phyloP scores from a whole-genome alignment of 2,329 filamentous ascomycete species.

The Exophiala spinifera region DNA sequence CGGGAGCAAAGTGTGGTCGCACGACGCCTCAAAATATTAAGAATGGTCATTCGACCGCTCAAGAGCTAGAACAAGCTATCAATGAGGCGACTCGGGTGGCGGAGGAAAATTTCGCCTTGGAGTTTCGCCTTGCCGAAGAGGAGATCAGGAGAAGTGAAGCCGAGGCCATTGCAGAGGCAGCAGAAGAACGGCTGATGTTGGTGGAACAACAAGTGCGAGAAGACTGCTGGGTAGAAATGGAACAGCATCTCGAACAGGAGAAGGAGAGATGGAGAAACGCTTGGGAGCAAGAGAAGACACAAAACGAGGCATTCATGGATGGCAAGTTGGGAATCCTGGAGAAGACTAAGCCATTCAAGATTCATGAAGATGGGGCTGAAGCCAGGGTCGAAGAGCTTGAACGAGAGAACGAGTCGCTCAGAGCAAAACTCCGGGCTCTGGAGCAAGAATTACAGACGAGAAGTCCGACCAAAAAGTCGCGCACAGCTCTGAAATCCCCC shows the following conservation, averaged over 20 bases:
- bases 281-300: slow-evolving; percentile 64
- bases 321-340: slow-evolving; percentile 75
- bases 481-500: slow-evolving; percentile 18
- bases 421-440: slow-evolving; percentile 61
- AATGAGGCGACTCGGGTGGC: slow-evolving; percentile 76
- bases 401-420: slow-evolving; percentile 67
- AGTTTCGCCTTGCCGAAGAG: slow-evolving; percentile 67
- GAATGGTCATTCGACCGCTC: slow-evolving; percentile 49
- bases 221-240: slow-evolving; percentile 84
- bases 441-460: slow-evolving; percentile 63
- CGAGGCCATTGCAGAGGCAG: slow-evolving; percentile 66
- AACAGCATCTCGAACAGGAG: slow-evolving; percentile 70
- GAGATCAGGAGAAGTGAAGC: slow-evolving; percentile 66
- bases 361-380: slow-evolving; percentile 52
- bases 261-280: slow-evolving; percentile 76
- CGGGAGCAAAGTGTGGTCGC: slow-evolving; percentile 35
- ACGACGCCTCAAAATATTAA: slow-evolving; percentile 45
- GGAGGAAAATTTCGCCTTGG: slow-evolving; percentile 72
- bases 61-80: slow-evolving; percentile 78
- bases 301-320: slow-evolving; percentile 78
- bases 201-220: slow-evolving; percentile 83
- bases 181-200: slow-evolving; percentile 62
- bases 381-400: slow-evolving; percentile 59
- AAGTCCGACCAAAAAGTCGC: slow-evolving; percentile 59
- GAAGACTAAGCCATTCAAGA: slow-evolving; percentile 39